Evolutionary conservation across 1,284 basidiomycete genomes (phyloP).

Genomic region (Puccinia hordei): DNA sequence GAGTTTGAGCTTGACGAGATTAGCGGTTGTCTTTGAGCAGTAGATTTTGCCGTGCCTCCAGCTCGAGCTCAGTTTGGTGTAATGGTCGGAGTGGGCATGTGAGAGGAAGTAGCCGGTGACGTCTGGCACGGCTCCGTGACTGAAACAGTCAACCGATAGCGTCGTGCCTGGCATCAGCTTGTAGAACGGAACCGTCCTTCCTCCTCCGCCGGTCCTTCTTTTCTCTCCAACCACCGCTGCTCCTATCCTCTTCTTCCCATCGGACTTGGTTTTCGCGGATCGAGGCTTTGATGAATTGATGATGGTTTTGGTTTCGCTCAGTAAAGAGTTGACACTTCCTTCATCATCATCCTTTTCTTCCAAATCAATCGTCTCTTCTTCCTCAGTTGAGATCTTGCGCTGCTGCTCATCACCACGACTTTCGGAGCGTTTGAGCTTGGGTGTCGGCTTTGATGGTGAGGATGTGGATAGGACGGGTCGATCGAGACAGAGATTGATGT

Average conservation of each 20-base stretch:
- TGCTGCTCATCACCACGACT: background rate
- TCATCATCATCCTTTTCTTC: slow-evolving; percentile 4
- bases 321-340: background rate
- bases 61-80: slow-evolving; percentile 29
- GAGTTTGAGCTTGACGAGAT: slow-evolving; percentile 32
- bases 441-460: background rate
- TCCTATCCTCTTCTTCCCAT: background rate
- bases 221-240: background rate
- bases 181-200: slow-evolving; percentile 16
- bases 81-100: slow-evolving; percentile 49
- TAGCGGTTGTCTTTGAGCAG: slow-evolving; percentile 41
- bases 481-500: slow-evolving; percentile 45
- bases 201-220: background rate
- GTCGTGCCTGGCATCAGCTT: slow-evolving; percentile 40
- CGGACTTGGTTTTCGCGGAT: background rate
- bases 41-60: slow-evolving; percentile 40
- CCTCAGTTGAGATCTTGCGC: background rate
- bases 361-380: background rate
- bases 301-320: background rate
- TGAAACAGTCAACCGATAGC: slow-evolving; percentile 43
- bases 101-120: slow-evolving; percentile 37
- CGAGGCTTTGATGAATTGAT: background rate
- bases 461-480: background rate
- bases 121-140: background rate
- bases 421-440: background rate